Base-by-base conservation (phyloP, 345 rosid genomes). In the Draba incana region DNA sequence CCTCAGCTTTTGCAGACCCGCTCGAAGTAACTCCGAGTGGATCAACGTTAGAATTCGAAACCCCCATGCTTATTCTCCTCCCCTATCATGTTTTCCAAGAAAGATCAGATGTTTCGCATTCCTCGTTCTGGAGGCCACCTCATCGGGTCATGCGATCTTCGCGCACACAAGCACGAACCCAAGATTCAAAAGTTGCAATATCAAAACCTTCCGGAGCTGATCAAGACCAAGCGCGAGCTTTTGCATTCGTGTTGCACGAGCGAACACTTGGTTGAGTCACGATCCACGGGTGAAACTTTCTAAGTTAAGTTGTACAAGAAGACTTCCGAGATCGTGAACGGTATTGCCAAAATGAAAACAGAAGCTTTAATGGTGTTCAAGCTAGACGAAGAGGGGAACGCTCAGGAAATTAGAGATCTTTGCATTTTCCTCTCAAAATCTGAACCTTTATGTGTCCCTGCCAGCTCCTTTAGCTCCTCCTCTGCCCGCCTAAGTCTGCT, bases 371-470 rank as follows among this genome's bases (percentile, higher is more conserved):
- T 63, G 77, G 83, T 62, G 42, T 74, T 76, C 83, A 55, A 14
- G 12, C 80, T 70, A 43, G 75, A 80, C 57, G 75, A 39, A 72
- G 67, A 80, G 88, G 94, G 88, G 86, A 39, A 13, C 47, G 31
- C 13, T 37, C 54, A 20, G 16, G 49, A 41, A 4, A 59, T 59
- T 7, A 50, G 20, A 59, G 47, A 57, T 57, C 48, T 57, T 16
- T 5, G 6, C 43, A 14, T 55, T 55, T 55, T 14, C 59, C 24
- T 54, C 24, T 31, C 42, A 12, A 31, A 33, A 25, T 20, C 20
- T 20, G 20, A 20, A 20, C 20, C 20, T 20, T 20, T 20, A 0
- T 20, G 20, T 20, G 20, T 54, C 3, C 25, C 25, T 33, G 7
- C 20, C 9, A 33, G 25, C 25, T 33, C n/a, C 13, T 8, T 33